Percentiles rank a stretch among this genome's conserved stretches.
phyloP scores from a whole-genome alignment of 2,329 filamentous ascomycete species.

The Exserohilum rostratum region DNA sequence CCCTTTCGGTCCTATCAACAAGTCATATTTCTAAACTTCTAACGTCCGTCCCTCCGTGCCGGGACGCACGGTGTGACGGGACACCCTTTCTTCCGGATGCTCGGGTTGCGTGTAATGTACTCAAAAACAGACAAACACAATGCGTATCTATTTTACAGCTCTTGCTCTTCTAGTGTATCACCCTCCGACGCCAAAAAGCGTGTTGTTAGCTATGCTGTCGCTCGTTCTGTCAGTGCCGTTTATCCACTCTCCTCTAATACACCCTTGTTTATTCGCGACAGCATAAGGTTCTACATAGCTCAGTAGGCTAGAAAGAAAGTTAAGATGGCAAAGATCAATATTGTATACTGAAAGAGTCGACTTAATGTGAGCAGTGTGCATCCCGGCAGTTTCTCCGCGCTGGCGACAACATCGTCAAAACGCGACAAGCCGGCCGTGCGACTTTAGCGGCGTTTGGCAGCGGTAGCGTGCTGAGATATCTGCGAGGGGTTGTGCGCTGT shows the following conservation, averaged over 20 bases:
- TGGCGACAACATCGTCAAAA: neutral
- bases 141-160: conserved; percentile 12
- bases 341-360: conserved; percentile 25
- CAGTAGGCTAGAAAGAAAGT: neutral
- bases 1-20: too few relatives aligned
- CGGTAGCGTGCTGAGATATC: neutral
- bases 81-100: neutral
- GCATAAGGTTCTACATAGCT: neutral
- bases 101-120: neutral
- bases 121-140: conserved; percentile 9
- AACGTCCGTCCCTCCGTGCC: neutral
- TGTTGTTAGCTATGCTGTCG: conserved; percentile 9
- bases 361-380: conserved; percentile 16
- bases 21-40: neutral
- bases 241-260: too few relatives aligned
- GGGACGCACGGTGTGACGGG: neutral
- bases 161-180: conserved; percentile 9
- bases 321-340: conserved; percentile 6
- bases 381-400: too few relatives aligned
- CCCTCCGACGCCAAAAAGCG: conserved; percentile 5
- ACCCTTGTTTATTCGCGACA: neutral
- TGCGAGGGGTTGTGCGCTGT: neutral
- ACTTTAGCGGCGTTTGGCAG: neutral
- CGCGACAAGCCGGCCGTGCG: neutral
- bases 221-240: too few relatives aligned